Base-by-base conservation (phyloP, 805 yeast genomes). In the Candida succiphila region DNA sequence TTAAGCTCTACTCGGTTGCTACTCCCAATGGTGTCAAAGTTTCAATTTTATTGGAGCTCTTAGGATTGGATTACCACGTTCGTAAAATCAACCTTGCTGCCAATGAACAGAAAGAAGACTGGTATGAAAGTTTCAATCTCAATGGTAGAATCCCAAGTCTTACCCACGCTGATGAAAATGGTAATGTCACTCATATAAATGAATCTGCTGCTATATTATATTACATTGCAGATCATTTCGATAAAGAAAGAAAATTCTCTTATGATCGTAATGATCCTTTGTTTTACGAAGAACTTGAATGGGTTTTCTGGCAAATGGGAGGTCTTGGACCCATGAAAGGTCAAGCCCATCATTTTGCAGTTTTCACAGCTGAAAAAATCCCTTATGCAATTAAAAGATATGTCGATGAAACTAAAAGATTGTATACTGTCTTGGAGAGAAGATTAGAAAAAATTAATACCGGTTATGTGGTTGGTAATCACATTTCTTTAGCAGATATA, bases 281-380 rank as follows among this genome's bases (percentile, higher is more conserved):
- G 30, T 77, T 75, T 51, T 78, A 71, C 52, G 65, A 62, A 41
- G 66, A 68, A 48, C 46, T 67, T 42, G 74, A 72, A 40, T 65
- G 78, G 68, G 41, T 69, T 7, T 60, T 62, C 28, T 76, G 72
- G 62, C 79, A 74, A 43, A 64, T 69, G 57, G 75, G 78, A 40
- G 71, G 72, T 6, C 54, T 69, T 27, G 78, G 78, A 22, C 82
- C 83, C 36, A 71, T 67, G 65, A 75, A 67, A 45, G 83, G 84
- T 9, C 82, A 76, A 48, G 71, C 70, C 28, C 49, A 53, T 38
- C 76, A 69, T 47, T 78, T 75, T 46, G 27, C 37, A 2, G 15
- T 35, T 5, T 64, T 36, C 44, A 72, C 78, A 5, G 51, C 58
- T 0, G 81, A 71, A 39, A 67, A 73, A 44, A 46, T 72, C 29